phyloP scores from a whole-genome alignment of 768 basidiomycete species.

The Strobilomyces dryophilus region DNA sequence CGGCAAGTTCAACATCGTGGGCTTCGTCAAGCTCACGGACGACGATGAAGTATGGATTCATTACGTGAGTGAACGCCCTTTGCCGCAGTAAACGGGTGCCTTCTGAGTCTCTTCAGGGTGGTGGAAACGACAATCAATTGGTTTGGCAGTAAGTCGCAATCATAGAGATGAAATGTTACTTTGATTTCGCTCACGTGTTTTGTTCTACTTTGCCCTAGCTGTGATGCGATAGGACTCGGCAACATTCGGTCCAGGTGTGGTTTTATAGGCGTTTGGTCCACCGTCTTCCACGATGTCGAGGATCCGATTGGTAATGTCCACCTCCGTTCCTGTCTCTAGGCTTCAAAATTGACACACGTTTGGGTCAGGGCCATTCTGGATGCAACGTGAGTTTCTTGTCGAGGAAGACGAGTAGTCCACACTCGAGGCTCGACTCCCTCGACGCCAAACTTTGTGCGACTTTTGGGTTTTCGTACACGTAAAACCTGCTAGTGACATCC shows the following conservation, averaged over 20 bases:
- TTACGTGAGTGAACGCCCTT: slow-evolving; percentile 44
- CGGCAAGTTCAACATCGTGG: slow-evolving; percentile 47
- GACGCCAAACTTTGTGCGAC: not conserved
- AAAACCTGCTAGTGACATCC: not conserved
- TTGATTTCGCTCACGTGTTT: not conserved
- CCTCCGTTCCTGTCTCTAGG: not conserved
- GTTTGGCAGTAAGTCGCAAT: slow-evolving; percentile 50
- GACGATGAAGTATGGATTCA: slow-evolving; percentile 61
- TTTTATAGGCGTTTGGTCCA: slow-evolving; percentile 52
- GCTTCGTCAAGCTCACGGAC: slow-evolving; percentile 50
- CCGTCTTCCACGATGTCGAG: slow-evolving; percentile 40
- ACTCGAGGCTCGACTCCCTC: not conserved
- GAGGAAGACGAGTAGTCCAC: slow-evolving; percentile 22
- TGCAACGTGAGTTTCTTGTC: slow-evolving; percentile 21
- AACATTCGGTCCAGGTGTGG: slow-evolving; percentile 56
- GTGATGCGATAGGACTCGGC: slow-evolving; percentile 60
- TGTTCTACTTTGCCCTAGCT: slow-evolving; percentile 36
- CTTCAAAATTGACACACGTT: not conserved
- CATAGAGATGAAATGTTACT: not conserved
- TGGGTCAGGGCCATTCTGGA: slow-evolving; percentile 27
- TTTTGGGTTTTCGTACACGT: not conserved
- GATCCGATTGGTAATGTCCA: slow-evolving; percentile 42
- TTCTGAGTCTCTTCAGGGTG: slow-evolving; percentile 33
- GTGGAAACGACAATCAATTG: slow-evolving; percentile 47
- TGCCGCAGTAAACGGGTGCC: not conserved